phyloP scores from a whole-genome alignment of 2,329 filamentous ascomycete genomes.

The Fusarium verrucosum region DNA sequence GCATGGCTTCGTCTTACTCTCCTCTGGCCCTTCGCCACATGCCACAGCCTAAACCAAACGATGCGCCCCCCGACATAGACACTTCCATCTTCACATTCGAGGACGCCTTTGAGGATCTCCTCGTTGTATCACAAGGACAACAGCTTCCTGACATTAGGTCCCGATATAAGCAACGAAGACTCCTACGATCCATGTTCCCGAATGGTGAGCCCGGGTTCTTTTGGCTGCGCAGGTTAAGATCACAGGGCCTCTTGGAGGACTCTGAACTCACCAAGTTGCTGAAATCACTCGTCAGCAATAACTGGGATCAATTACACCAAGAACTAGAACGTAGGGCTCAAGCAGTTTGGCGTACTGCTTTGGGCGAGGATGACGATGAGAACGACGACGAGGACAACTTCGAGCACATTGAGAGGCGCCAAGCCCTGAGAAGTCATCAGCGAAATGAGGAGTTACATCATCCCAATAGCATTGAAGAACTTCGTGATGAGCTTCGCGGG shows the following conservation, averaged over 20 bases:
- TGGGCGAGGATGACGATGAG: slow-evolving; percentile 26
- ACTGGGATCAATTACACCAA: slow-evolving; percentile 46
- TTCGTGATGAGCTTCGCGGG: slow-evolving; percentile 17
- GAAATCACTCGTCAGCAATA: slow-evolving; percentile 26
- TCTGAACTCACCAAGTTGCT: slow-evolving; percentile 36
- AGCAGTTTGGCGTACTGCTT: slow-evolving; percentile 42
- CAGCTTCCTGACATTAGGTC: slow-evolving; percentile 53
- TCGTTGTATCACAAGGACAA: slow-evolving; percentile 57
- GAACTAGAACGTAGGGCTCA: slow-evolving; percentile 46
- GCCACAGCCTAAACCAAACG: slow-evolving; percentile 58
- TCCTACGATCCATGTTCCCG: slow-evolving; percentile 53
- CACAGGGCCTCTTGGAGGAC: slow-evolving; percentile 51
- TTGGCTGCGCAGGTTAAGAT: slow-evolving; percentile 54
- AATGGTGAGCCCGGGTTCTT: slow-evolving; percentile 53
- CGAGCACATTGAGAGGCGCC: neutral
- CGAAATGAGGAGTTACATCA: slow-evolving; percentile 13
- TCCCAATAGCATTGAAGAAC: slow-evolving; percentile 2
- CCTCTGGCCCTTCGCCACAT: slow-evolving; percentile 54
- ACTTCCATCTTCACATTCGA: slow-evolving; percentile 59
- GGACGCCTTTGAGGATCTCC: slow-evolving; percentile 67
- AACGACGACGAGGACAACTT: slow-evolving; percentile 20
- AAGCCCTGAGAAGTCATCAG: neutral
- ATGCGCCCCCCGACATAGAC: slow-evolving; percentile 52
- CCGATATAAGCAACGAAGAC: slow-evolving; percentile 49
- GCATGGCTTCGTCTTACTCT: slow-evolving; percentile 44